Percentiles rank a stretch among this genome's conserved stretches.
Conservation (phyloP, 2,329 filamentous ascomycete species). For the Pseudogymnoascus sp. region DNA sequence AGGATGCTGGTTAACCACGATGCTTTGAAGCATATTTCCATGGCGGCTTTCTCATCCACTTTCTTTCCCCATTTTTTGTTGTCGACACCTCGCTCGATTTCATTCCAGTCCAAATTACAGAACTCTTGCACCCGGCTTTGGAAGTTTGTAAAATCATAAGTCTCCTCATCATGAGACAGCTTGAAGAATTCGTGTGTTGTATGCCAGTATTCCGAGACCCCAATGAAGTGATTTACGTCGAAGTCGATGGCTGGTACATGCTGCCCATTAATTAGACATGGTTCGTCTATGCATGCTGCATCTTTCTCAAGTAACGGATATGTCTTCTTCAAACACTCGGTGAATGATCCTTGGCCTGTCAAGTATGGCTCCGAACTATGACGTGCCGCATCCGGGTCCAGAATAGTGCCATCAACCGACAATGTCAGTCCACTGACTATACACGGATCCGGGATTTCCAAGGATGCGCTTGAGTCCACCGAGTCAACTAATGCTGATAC, state of each 20-base stretch:
- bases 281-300: conserved; percentile 69
- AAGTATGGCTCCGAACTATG: conserved; percentile 46
- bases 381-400: conserved; percentile 31
- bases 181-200: conserved; percentile 92
- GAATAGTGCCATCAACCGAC: conserved; percentile 57
- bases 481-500: conserved; percentile 66
- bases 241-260: conserved; percentile 96
- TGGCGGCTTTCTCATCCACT: conserved; percentile 62
- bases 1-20: conserved; percentile 96
- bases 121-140: conserved; percentile 78
- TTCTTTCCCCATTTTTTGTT: conserved; percentile 68
- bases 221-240: conserved; percentile 93
- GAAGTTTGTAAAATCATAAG: conserved; percentile 86
- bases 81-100: conserved; percentile 60
- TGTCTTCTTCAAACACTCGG: conserved; percentile 73
- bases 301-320: conserved; percentile 87
- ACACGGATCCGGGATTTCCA: conserved; percentile 83
- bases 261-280: conserved; percentile 83
- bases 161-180: conserved; percentile 62
- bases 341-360: conserved; percentile 77
- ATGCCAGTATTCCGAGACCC: conserved; percentile 98
- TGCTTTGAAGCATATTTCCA: conserved; percentile 93
- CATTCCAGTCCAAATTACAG: conserved; percentile 73
- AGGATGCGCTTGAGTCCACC: conserved; percentile 46
- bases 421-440: conserved; percentile 70